Percentiles rank a stretch among this genome's conserved stretches.
Conservation (phyloP, 2,329 filamentous ascomycete species). For the Talaromyces sp. region DNA sequence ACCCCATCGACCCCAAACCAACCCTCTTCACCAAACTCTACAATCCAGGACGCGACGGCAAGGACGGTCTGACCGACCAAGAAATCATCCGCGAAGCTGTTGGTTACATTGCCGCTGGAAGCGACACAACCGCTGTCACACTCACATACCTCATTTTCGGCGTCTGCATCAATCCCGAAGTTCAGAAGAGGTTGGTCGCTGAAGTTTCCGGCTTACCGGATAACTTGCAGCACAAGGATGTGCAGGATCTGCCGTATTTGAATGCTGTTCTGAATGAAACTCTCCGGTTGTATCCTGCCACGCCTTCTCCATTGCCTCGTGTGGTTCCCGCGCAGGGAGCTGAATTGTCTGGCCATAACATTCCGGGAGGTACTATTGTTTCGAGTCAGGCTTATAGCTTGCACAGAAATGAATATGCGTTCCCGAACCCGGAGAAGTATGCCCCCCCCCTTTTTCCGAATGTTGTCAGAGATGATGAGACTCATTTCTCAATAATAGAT, state of each 20-base stretch:
- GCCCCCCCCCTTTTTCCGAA: conserved; percentile 28
- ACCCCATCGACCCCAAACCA: conserved; percentile 33
- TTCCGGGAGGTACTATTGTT: conserved; percentile 55
- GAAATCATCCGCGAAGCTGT: conserved; percentile 45
- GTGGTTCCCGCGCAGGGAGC: conserved; percentile 49
- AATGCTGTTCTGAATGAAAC: conserved; percentile 59
- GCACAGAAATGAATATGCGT: conserved; percentile 53
- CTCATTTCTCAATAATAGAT: conserved; percentile 29
- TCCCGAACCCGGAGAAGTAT: conserved; percentile 45
- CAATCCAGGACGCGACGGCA: conserved; percentile 27
- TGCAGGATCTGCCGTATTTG: conserved; percentile 55
- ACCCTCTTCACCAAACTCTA: conserved; percentile 39
- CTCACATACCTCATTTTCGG: conserved; percentile 51
- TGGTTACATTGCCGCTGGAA: conserved; percentile 52
- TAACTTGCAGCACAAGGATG: conserved; percentile 41
- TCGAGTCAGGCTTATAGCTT: conserved; percentile 54
- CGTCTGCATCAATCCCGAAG: conserved; percentile 25
- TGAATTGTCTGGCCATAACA: conserved; percentile 36
- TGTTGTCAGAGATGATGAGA: conserved; percentile 19
- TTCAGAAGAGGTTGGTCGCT: conserved; percentile 47
- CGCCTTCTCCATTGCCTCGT: conserved; percentile 57
- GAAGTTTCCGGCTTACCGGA: conserved; percentile 44
- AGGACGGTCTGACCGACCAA: conserved; percentile 25
- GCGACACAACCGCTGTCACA: conserved; percentile 53
- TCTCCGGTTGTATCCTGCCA: conserved; percentile 57